These are phyloP conservation scores for Amoebophrya sp. DNA, from an alignment of 169 alveolate species.

Conservation along the genomic window DNA sequence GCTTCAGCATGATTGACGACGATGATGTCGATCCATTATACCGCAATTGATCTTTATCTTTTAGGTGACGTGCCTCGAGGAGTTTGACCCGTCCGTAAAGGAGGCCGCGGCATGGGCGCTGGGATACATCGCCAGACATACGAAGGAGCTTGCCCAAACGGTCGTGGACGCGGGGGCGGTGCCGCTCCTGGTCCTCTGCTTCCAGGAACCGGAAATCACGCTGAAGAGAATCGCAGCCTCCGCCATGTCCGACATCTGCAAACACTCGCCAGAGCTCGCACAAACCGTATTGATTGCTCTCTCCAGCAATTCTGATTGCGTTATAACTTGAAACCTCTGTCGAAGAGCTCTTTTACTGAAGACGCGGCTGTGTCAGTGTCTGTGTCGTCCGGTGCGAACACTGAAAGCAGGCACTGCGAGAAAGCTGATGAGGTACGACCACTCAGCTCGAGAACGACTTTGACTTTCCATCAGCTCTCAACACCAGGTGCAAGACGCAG, in stretches of 20 bases:
- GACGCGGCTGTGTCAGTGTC: neutral
- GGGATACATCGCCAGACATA: conserved; percentile 79
- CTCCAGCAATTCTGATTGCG: neutral
- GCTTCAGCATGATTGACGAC: too few species aligned
- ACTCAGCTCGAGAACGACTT: too few species aligned
- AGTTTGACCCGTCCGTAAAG: conserved; percentile 85
- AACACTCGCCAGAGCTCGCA: conserved; percentile 68
- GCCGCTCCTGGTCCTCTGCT: conserved; percentile 73
- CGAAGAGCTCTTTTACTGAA: neutral
- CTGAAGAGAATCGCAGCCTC: conserved; percentile 53
- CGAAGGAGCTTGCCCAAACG: conserved; percentile 71
- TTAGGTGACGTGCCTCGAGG: conserved; percentile 74
- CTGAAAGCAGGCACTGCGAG: too few species aligned
- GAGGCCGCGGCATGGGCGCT: conserved; percentile 37
- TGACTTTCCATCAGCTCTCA: too few species aligned
- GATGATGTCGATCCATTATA: too few species aligned
- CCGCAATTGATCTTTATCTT: too few species aligned
- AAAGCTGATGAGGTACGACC: too few species aligned
- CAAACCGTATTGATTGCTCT: conserved; percentile 44
- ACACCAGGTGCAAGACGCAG: conserved; percentile 32
- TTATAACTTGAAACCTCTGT: neutral
- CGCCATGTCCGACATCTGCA: conserved; percentile 78
- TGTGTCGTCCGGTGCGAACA: neutral
- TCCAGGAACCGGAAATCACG: conserved; percentile 76
- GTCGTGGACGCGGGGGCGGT: conserved; percentile 87